These are phyloP conservation scores for Phytophthora litchii DNA, from an alignment of 352 stramenopile species.

Conservation along the genomic window DNA sequence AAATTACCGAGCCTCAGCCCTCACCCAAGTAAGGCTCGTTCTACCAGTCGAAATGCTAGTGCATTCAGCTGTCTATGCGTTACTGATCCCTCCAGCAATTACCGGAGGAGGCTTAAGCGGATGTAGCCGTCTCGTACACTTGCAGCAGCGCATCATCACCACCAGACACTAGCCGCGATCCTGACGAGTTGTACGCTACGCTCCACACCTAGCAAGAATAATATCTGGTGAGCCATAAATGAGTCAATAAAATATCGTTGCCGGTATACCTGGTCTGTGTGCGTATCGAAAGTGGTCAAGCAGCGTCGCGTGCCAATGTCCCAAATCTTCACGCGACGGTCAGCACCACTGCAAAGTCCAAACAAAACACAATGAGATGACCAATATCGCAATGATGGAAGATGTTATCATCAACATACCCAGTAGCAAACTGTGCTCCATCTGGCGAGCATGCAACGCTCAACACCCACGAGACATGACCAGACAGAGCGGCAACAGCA, in stretches of 20 bases:
- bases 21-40: slow-evolving; percentile 18
- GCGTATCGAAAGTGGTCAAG: slow-evolving; percentile 90
- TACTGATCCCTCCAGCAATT: neutral
- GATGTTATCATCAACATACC: slow-evolving; percentile 41
- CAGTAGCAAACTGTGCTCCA: slow-evolving; percentile 85
- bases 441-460: slow-evolving; percentile 86
- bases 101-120: slow-evolving; percentile 20
- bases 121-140: slow-evolving; percentile 86
- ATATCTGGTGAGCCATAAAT: slow-evolving; percentile 4
- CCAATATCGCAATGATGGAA: neutral
- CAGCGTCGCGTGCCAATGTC: slow-evolving; percentile 88
- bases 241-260: slow-evolving; percentile 4
- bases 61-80: slow-evolving; percentile 9
- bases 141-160: slow-evolving; percentile 90
- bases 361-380: slow-evolving; percentile 7
- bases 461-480: slow-evolving; percentile 90
- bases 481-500: slow-evolving; percentile 82
- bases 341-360: slow-evolving; percentile 58
- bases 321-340: slow-evolving; percentile 93
- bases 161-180: slow-evolving; percentile 85
- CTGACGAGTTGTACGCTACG: slow-evolving; percentile 89
- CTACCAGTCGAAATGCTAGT: slow-evolving; percentile 5
- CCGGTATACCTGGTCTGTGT: slow-evolving; percentile 82
- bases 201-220: slow-evolving; percentile 78
- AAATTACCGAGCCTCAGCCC: slow-evolving; percentile 7